These are phyloP conservation scores for Tulasnella sp. DNA, from an alignment of 768 basidiomycete species.

Conservation along the genomic window DNA sequence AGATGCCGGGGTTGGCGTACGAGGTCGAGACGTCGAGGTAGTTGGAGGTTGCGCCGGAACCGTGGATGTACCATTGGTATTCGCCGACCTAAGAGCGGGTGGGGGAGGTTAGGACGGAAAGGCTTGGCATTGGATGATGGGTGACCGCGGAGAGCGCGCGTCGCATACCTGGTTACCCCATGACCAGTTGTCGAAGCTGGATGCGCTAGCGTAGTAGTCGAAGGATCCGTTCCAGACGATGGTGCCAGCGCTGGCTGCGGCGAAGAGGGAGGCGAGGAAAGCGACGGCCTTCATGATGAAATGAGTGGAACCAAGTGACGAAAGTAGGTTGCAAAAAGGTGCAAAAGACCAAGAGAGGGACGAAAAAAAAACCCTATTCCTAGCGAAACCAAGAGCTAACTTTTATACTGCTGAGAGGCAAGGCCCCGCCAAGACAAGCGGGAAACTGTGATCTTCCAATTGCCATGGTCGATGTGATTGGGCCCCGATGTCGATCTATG, in stretches of 20 bases:
- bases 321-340: neutral
- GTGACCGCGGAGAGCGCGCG: conserved; percentile 41
- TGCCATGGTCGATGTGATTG: too few species aligned
- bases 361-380: neutral
- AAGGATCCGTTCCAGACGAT: conserved; percentile 43
- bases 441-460: too few species aligned
- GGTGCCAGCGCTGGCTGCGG: conserved; percentile 46
- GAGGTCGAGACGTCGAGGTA: conserved; percentile 50
- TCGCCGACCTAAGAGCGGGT: neutral
- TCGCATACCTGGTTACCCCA: conserved; percentile 55
- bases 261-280: conserved; percentile 31
- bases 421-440: too few species aligned
- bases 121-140: too few species aligned
- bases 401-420: neutral
- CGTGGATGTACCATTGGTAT: conserved; percentile 47
- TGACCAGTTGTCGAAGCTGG: conserved; percentile 42
- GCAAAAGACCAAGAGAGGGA: neutral
- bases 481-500: neutral
- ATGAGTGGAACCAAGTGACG: neutral
- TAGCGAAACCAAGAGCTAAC: neutral
- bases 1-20: conserved; percentile 60
- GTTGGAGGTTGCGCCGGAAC: conserved; percentile 47
- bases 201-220: conserved; percentile 8
- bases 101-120: too few species aligned
- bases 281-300: conserved; percentile 28